phyloP scores from a whole-genome alignment of 2,329 filamentous ascomycete genomes.

The Xylaria sp. region DNA sequence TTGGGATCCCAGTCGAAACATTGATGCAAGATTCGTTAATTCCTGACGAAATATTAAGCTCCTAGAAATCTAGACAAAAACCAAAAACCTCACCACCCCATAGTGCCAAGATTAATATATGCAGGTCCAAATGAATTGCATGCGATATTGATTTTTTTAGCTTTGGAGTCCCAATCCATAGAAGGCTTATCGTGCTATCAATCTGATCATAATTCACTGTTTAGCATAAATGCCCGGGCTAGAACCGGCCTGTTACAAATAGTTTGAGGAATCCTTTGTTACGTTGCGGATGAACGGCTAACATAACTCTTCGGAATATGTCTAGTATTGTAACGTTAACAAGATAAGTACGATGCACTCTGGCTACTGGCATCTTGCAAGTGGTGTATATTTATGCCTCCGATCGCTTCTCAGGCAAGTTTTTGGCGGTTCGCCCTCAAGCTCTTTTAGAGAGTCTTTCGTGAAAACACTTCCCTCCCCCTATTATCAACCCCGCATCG shows the following conservation, averaged over 20 bases:
- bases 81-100: background rate
- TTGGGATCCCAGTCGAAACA: background rate
- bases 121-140: conserved; percentile 15
- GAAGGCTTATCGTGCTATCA: conserved; percentile 8
- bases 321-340: background rate
- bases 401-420: background rate
- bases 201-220: background rate
- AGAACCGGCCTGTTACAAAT: background rate
- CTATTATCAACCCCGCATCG: background rate
- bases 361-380: background rate
- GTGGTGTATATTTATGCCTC: background rate
- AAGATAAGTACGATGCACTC: background rate
- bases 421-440: background rate
- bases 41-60: background rate
- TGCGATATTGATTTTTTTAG: background rate
- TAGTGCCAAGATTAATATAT: conserved; percentile 1
- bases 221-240: background rate
- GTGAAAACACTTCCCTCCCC: background rate
- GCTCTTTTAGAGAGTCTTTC: background rate
- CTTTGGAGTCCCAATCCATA: background rate
- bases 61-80: background rate
- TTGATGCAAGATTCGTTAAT: background rate
- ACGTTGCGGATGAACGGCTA: background rate
- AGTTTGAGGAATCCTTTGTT: background rate
- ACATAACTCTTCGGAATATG: background rate